phyloP scores from a whole-genome alignment of 768 basidiomycete genomes.

The Suillus plorans region DNA sequence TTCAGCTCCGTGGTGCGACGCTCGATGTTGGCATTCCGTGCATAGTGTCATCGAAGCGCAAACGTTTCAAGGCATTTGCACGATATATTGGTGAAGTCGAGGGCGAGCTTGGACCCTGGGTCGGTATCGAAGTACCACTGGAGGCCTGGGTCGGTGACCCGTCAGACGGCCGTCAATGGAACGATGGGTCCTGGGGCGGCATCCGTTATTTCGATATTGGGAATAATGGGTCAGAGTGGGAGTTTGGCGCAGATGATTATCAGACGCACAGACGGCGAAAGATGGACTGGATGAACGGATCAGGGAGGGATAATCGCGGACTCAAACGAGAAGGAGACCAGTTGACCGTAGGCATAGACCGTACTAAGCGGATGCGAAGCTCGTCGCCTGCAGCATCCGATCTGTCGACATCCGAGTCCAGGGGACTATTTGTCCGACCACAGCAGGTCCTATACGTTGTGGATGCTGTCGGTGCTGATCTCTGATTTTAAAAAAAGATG shows the following conservation, averaged over 20 bases:
- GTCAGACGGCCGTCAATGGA: slow-evolving; percentile 72
- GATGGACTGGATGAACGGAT: slow-evolving; percentile 31
- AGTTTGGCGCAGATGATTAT: slow-evolving; percentile 53
- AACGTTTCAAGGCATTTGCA: slow-evolving; percentile 83
- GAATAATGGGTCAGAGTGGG: slow-evolving; percentile 57
- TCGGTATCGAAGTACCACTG: slow-evolving; percentile 86
- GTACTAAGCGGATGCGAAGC: slow-evolving; percentile 61
- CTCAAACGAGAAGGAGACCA: slow-evolving; percentile 61
- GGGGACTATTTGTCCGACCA: slow-evolving; percentile 80
- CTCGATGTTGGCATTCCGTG: slow-evolving; percentile 89
- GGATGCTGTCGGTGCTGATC: slow-evolving; percentile 71
- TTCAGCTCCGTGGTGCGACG: slow-evolving; percentile 58
- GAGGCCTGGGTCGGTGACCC: slow-evolving; percentile 48
- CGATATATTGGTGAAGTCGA: slow-evolving; percentile 86
- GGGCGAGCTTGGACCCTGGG: slow-evolving; percentile 84
- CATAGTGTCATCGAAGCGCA: slow-evolving; percentile 81
- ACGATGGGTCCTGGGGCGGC: slow-evolving; percentile 82
- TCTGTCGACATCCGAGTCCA: slow-evolving; percentile 57
- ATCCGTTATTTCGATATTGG: slow-evolving; percentile 83
- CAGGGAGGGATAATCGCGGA: slow-evolving; percentile 28
- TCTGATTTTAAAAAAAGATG: slow-evolving; percentile 34
- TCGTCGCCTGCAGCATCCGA: slow-evolving; percentile 66
- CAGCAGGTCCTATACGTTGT: slow-evolving; percentile 87
- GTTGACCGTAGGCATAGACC: slow-evolving; percentile 36
- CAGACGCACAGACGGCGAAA: slow-evolving; percentile 46